Evolutionary conservation across 2,329 filamentous ascomycete genomes (phyloP).

Genomic region (Neoscytalidium dimidiatum): DNA sequence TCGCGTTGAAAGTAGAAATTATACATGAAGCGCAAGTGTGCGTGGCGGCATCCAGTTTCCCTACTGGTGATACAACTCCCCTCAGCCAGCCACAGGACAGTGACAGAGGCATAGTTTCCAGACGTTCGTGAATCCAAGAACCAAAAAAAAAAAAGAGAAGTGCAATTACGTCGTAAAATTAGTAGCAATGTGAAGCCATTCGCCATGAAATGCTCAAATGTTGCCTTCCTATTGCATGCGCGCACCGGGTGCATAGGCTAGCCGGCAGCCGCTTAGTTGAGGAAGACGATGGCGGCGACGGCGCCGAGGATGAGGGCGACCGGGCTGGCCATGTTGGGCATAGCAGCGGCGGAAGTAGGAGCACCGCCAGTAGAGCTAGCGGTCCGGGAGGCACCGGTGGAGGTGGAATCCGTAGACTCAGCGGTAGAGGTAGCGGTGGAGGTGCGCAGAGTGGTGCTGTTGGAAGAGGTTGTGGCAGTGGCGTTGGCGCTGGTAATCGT

Average conservation of each 20-base stretch:
- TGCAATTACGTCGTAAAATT: conserved; percentile 11
- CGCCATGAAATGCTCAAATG: conserved; percentile 14
- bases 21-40: not conserved
- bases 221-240: not conserved
- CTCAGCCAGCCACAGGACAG: not conserved
- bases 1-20: not conserved
- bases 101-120: not conserved
- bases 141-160: not conserved
- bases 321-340: conserved; percentile 35
- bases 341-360: conserved; percentile 29
- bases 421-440: conserved; percentile 25
- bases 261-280: conserved; percentile 32
- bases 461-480: conserved; percentile 20
- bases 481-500: conserved; percentile 21
- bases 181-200: conserved; percentile 8
- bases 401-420: conserved; percentile 27
- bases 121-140: not conserved
- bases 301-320: conserved; percentile 43
- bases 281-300: conserved; percentile 43
- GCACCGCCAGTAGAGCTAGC: conserved; percentile 25
- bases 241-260: not conserved
- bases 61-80: not conserved
- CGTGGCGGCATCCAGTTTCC: not conserved
- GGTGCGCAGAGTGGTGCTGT: conserved; percentile 29
- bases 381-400: conserved; percentile 22